Base-by-base conservation (phyloP, 176 grass and related monocot genomes). In the Rhynchospora breviuscula region DNA sequence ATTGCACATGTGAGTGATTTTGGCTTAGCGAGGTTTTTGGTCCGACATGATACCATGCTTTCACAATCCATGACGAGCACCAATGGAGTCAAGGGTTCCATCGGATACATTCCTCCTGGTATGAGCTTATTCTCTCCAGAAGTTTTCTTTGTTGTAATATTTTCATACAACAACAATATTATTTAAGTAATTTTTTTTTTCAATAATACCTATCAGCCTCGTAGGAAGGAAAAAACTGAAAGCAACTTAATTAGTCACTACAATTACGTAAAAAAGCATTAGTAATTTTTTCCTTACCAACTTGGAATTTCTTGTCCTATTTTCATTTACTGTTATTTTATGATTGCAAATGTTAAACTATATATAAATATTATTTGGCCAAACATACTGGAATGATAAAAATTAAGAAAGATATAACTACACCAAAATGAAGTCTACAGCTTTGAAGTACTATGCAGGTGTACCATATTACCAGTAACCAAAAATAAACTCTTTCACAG, bases 61-160 rank as follows among this genome's bases (percentile, higher is more conserved):
- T 82, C 57, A 57, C 59, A 84, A 78, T 40, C 60, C 25, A 67
- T 65, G 33, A 45, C 71, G 11, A 88, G 46, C 86, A 79, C 81
- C 25, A 84, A 51, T 9, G 19, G 81, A 51, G 63, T 88, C 25
- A 88, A 84, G 81, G 86, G 86, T 46, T 84, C 86, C 9, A 88
- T 88, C 47, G 86, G 86, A 65, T 88, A 88, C 69, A 66, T 88
- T 61, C 80, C 86, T 88, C 86, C 86, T 44, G 86, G 86, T 84
- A 80, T 29, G 11, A 67, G 29, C 12, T 67, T 40, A 31, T 67
- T 67, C 29, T 65, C 2, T 29, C 1, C 25, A 29, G 29, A 29
- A 25, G 62, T 65, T 65, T 63, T 31, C 62, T 65, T 67, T 35
- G 17, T 67, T 57, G 0, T 15, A 17, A 57, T 1, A 0, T 15